Base-by-base conservation (phyloP, 2,329 filamentous ascomycete genomes). In the Botrytis fragariae region DNA sequence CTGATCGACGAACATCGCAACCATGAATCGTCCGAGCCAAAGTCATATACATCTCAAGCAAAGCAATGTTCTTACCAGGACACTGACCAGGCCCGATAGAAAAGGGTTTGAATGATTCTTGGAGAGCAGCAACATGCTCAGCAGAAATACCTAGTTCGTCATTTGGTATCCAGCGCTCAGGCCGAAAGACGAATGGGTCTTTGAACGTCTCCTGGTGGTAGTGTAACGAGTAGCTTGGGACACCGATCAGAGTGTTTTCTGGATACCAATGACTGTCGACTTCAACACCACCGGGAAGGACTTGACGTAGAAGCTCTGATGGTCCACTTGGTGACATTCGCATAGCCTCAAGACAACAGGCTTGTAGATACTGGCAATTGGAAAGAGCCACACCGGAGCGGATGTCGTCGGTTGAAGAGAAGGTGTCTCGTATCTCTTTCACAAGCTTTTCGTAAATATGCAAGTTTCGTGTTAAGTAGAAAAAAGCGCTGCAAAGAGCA, bases 161-260 rank as follows among this genome's bases (percentile, higher is more conserved):
- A 54, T 75, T 70, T 25, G 44, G 39, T 29, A 75, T 74, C 76
- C 75, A 77, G 20, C 76, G 75, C 57, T 77, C 76, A 3, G 75
- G 75, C 48, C 74, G 74, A 76, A 82, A 86, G 1, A 76, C 73
- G 69, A 82, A 81, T 0, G 85, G 82, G 42, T 82, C 76, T 1
- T 82, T 82, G 77, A 83, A 86, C 79, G 85, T 85, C 12, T 80
- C 74, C 1, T 81, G 76, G 72, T 85, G 83, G 51, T 85, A 84
- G 73, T 86, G 84, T 42, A 86, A 81, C 2, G 83, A 81, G 78
- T 84, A 86, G n/a, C 82, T 81, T 2, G 84, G 82, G 9, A 83
- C 84, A 4, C 84, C 85, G 45, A 84, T 83, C 67, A 84, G 81
- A 18, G 82, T 83, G 10, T 84, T 84, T 32, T 79, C 81, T 1